These are phyloP conservation scores for Verbena officinalis DNA, from an alignment of 257 asterid species.

Conservation along the genomic window DNA sequence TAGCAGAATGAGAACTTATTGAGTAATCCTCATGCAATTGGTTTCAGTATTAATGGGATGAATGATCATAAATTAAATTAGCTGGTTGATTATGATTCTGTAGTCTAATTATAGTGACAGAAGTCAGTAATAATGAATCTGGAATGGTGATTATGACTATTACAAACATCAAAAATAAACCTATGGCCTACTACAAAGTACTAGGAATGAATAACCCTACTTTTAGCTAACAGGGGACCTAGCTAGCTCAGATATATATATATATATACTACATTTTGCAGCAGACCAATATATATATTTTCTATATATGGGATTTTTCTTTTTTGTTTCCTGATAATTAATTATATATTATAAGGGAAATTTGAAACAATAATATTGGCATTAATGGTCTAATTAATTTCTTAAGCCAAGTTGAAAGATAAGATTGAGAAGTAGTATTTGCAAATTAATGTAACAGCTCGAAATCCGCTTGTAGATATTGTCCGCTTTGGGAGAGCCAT, in stretches of 20 bases:
- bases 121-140: neutral
- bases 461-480: no score
- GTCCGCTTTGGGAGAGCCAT: no score
- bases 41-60: neutral
- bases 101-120: neutral
- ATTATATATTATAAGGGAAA: neutral
- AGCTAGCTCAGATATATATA: no score
- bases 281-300: no score
- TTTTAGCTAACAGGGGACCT: conserved; percentile 4
- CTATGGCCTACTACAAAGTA: neutral
- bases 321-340: no score
- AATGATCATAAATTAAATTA: neutral
- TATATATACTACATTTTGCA: neutral
- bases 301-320: no score
- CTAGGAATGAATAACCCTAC: neutral
- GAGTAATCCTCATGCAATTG: neutral
- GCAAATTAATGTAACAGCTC: no score
- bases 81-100: neutral
- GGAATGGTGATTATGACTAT: neutral
- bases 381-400: no score
- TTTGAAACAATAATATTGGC: neutral
- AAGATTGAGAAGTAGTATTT: no score
- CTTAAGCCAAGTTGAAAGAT: neutral
- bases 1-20: conserved; percentile 3
- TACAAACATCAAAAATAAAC: neutral